These are phyloP conservation scores for Hordeum vulgare DNA, from an alignment of 176 grass and related monocot species.

Conservation along the genomic window DNA sequence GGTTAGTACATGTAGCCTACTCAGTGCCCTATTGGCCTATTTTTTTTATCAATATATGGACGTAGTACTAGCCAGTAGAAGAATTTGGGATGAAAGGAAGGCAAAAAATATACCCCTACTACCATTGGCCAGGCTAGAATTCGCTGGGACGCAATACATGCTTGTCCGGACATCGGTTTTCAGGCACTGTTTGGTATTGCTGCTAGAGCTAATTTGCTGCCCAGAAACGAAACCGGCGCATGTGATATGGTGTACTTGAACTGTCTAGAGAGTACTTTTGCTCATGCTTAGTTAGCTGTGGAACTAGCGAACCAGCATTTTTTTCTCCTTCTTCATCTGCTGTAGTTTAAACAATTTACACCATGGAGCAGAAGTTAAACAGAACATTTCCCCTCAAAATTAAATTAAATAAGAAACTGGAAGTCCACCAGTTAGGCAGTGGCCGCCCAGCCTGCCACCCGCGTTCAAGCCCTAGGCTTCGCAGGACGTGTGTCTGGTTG, in stretches of 20 bases:
- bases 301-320: neutral
- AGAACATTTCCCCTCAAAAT: no score
- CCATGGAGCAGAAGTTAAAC: neutral
- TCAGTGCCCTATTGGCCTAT: neutral
- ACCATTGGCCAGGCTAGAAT: neutral
- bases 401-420: no score
- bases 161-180: neutral
- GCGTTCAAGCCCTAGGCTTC: no score
- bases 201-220: neutral
- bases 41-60: neutral
- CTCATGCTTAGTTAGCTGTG: neutral
- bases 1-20: conserved; percentile 18
- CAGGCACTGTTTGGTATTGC: neutral
- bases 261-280: neutral
- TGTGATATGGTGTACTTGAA: conserved; percentile 34
- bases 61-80: neutral
- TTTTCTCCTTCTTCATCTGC: neutral
- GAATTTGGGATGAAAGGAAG: conserved; percentile 9
- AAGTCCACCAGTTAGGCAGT: no score
- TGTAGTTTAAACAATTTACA: neutral
- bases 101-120: neutral
- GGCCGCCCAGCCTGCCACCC: no score
- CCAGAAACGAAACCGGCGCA: conserved; percentile 12
- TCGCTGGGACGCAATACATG: neutral
- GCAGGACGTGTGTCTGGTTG: no score